Percentiles rank a stretch among this genome's conserved stretches.
phyloP scores from a whole-genome alignment of 306 rosid species.

The Pueraria montana region DNA sequence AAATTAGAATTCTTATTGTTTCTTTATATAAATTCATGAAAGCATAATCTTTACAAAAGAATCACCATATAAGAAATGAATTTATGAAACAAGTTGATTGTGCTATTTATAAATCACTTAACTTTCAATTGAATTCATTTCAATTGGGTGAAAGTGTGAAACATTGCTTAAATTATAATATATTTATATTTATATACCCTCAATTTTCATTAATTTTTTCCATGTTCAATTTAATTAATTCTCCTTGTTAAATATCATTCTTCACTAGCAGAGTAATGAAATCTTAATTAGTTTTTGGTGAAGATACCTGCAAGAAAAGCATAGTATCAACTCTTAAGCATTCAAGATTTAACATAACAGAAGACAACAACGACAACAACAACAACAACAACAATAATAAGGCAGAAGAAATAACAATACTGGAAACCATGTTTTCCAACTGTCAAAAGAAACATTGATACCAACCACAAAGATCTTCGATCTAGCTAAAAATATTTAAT shows the following conservation, averaged over 20 bases:
- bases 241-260: too few species aligned
- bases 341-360: conserved; percentile 21
- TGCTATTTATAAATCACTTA: conserved; percentile 1
- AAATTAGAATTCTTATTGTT: background rate
- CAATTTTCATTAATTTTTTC: background rate
- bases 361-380: too few species aligned
- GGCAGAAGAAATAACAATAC: background rate
- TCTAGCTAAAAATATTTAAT: background rate
- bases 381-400: background rate
- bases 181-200: background rate
- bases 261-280: too few species aligned
- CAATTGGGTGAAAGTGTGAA: conserved; percentile 10
- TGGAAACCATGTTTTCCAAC: background rate
- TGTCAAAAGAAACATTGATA: conserved; percentile 5
- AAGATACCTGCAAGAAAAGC: too few species aligned
- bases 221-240: too few species aligned
- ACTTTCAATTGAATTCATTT: background rate
- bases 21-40: conserved; percentile 6
- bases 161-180: background rate
- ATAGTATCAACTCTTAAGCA: background rate
- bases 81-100: background rate
- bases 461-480: background rate
- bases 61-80: background rate
- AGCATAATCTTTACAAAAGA: conserved; percentile 16
- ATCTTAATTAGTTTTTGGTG: too few species aligned